Conservation (phyloP, 495 filamentous ascomycete species). For the Podospora appendiculata region DNA sequence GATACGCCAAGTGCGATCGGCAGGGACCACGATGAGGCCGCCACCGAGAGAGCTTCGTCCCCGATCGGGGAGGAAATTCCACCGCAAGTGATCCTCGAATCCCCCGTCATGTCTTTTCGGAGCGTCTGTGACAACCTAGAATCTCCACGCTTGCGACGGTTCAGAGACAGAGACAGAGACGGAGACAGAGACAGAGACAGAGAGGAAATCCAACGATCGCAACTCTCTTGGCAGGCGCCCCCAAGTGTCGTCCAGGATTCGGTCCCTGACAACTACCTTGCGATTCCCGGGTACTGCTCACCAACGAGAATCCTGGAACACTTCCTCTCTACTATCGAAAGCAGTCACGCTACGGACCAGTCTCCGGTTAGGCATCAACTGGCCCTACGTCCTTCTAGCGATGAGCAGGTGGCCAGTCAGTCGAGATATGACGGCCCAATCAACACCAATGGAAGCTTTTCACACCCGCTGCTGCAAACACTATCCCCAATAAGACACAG, state of each 20-base stretch:
- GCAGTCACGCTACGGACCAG: constrained; percentile 5
- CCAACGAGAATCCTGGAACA: constrained; percentile 36
- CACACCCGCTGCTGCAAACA: no score
- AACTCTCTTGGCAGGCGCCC: constrained; percentile 28
- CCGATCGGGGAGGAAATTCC: no score
- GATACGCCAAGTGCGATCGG: background rate
- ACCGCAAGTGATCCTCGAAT: constrained; percentile 1
- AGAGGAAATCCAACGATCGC: constrained; percentile 3
- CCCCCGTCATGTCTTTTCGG: constrained; percentile 34
- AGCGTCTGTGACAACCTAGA: constrained; percentile 36
- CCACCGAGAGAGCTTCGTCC: no score
- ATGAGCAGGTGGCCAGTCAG: background rate
- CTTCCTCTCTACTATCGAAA: constrained; percentile 26
- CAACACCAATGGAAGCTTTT: no score
- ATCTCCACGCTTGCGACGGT: constrained; percentile 26
- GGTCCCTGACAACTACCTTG: constrained; percentile 20
- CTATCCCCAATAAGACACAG: no score
- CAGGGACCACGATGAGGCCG: no score
- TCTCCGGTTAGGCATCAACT: background rate
- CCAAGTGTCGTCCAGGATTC: constrained; percentile 37
- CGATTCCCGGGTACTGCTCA: constrained; percentile 22
- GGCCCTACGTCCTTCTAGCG: background rate
- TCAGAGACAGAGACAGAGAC: background rate
- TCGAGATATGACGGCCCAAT: no score
- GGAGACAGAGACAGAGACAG: constrained; percentile 2